Conservation (phyloP, 164 flowering plant genomes). For the Stephania japonica region DNA sequence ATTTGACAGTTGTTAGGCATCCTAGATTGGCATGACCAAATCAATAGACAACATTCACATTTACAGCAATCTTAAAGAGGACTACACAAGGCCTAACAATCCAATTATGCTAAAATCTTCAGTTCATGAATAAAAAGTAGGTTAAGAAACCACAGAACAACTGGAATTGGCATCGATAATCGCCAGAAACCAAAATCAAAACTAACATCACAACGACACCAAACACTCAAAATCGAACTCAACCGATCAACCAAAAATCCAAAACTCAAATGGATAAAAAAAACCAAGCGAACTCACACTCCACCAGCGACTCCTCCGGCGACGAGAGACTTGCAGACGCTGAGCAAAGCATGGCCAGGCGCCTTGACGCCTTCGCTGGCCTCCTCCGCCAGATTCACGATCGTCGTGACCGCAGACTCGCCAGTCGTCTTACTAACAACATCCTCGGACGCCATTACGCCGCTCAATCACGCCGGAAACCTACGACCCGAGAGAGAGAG, state of each 20-base stretch:
- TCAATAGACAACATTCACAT: not conserved
- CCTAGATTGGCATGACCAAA: not conserved
- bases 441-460: constrained; percentile 57
- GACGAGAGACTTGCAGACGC: constrained; percentile 76
- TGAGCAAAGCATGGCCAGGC: constrained; percentile 49
- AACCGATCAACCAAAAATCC: not conserved
- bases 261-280: not conserved
- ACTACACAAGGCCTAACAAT: not conserved
- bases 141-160: not conserved
- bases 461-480: not conserved
- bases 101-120: not conserved
- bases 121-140: not conserved
- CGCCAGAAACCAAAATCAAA: not conserved
- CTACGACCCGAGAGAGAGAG: not conserved
- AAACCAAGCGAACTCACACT: constrained; percentile 50
- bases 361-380: constrained; percentile 86
- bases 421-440: constrained; percentile 50
- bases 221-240: not conserved
- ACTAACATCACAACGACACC: no score
- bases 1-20: not conserved
- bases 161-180: not conserved
- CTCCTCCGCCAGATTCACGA: constrained; percentile 91
- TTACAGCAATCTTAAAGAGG: not conserved
- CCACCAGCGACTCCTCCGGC: constrained; percentile 98
- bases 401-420: constrained; percentile 75